Evolutionary conservation across 805 yeast genomes (phyloP).

Genomic region (Lachancea kluyveri): DNA sequence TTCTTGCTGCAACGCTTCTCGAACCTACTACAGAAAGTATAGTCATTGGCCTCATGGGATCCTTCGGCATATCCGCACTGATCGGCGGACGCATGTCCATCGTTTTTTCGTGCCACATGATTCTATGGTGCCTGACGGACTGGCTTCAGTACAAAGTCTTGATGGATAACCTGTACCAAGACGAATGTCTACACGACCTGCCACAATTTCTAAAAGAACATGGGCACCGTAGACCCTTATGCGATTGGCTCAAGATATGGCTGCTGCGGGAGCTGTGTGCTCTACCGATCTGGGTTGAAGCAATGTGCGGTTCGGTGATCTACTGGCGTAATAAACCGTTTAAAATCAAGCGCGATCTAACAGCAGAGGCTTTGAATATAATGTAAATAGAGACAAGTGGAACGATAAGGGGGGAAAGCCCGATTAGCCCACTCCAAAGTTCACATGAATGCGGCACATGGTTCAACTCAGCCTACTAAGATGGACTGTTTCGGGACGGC

Average conservation of each 20-base stretch:
- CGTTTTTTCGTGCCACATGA: conserved; percentile 47
- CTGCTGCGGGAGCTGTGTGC: conserved; percentile 64
- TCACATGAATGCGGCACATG: too few relatives aligned
- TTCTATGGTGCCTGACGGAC: conserved; percentile 61
- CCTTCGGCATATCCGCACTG: conserved; percentile 47
- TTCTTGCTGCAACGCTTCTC: conserved; percentile 69
- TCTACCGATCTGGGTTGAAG: conserved; percentile 75
- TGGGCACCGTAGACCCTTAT: conserved; percentile 14
- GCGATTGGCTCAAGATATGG: conserved; percentile 46
- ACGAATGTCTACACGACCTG: conserved; percentile 14
- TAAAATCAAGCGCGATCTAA: conserved; percentile 61
- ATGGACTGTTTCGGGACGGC: too few relatives aligned
- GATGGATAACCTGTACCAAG: conserved; percentile 25
- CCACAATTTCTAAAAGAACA: conserved; percentile 28
- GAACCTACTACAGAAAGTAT: conserved; percentile 85
- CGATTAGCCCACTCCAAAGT: too few relatives aligned
- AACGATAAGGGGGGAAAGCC: too few relatives aligned
- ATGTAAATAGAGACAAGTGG: too few relatives aligned
- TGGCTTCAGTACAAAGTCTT: conserved; percentile 49
- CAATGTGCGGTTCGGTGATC: conserved; percentile 69
- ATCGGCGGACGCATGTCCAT: conserved; percentile 29
- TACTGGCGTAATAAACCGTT: conserved; percentile 81
- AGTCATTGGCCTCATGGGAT: conserved; percentile 60
- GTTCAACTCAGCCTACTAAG: too few relatives aligned
- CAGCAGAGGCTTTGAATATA: conserved; percentile 85